Evolutionary conservation across 352 stramenopile genomes (phyloP), one percentile per base, ranked within the genome.

Genomic region (Phytopythium cucurbitacearum): DNA sequence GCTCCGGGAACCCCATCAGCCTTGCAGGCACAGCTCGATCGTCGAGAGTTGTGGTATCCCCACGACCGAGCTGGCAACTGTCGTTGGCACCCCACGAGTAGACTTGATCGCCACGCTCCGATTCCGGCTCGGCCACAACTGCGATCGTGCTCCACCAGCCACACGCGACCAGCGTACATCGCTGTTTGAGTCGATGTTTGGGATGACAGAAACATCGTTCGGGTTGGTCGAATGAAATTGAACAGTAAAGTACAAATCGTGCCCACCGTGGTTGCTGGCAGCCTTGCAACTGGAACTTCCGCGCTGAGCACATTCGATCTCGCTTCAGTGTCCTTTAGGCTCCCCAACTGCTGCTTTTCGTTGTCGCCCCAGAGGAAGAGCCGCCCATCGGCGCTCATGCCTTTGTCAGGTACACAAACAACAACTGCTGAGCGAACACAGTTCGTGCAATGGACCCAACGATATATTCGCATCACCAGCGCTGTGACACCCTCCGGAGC

Each of bases 311-410:
- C 21, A 28, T 28, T 28, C 21, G 21, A 28, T 28, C 40, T 44
- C 40, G 40, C 8, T 44, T 44, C 12, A 12, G 10, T 44, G 40
- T 7, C 8, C 12, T 15, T 28, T 28, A 28, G 21, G 21, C 21
- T 28, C 21, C 65, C 71, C 9, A 91, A 55, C 43, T 92, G 84
- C 1, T 53, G 45, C 40, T 71, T 74, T 36, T 80, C 80, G 52
- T 89, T 71, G 6, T 80, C 76, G 3, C 84, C 84, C 84, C 84
- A 94, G 0, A 87, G 42, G 40, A 80, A 94, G 2, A 94, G 61
- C 33, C 56, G 16, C 4, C 74, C 67, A 37, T 60, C 53, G 0
- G 35, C 33, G 42, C 40, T 15, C 1, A 69, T 52, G 43, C 67
- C 77, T 85, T 33, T 11, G 28, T 12, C 3, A 47, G 11, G 15